Conservation (phyloP, 139 green algal genomes). For the Picochlorum sp. region DNA sequence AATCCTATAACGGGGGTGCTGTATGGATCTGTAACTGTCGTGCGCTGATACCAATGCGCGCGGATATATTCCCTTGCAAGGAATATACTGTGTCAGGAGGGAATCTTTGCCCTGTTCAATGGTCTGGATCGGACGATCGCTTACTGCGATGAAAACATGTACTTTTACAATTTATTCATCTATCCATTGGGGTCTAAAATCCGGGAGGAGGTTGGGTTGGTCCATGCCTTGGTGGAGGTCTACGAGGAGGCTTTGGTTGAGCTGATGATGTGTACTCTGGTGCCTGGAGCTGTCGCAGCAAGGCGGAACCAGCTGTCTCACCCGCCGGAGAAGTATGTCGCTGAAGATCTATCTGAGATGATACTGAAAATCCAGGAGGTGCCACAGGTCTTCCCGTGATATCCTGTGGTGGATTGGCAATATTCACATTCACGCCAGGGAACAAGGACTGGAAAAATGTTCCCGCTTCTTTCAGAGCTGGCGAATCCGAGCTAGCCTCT, state of each 20-base stretch:
- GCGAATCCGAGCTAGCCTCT: constrained; percentile 8
- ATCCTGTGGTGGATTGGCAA: constrained; percentile 7
- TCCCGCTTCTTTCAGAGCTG: constrained; percentile 1
- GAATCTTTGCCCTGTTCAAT: too few species aligned
- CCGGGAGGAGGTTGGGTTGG: background rate
- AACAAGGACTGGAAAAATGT: constrained; percentile 30
- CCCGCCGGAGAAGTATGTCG: background rate
- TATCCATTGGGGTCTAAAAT: background rate
- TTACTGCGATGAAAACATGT: too few species aligned
- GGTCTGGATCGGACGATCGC: too few species aligned
- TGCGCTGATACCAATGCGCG: too few species aligned
- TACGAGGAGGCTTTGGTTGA: background rate
- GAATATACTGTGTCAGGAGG: too few species aligned
- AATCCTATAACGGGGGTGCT: too few species aligned
- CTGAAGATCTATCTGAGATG: background rate
- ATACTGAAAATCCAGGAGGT: background rate
- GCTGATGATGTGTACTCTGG: background rate
- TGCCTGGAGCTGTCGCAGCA: constrained; percentile 33
- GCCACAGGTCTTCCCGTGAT: background rate
- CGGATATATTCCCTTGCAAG: too few species aligned
- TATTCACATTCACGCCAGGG: constrained; percentile 16
- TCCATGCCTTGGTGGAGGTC: background rate
- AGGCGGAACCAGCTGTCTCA: constrained; percentile 15
- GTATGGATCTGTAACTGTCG: too few species aligned
- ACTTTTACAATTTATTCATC: too few species aligned